Evolutionary conservation across 306 rosid genomes (phyloP).

Genomic region (Lathyrus oleraceus): DNA sequence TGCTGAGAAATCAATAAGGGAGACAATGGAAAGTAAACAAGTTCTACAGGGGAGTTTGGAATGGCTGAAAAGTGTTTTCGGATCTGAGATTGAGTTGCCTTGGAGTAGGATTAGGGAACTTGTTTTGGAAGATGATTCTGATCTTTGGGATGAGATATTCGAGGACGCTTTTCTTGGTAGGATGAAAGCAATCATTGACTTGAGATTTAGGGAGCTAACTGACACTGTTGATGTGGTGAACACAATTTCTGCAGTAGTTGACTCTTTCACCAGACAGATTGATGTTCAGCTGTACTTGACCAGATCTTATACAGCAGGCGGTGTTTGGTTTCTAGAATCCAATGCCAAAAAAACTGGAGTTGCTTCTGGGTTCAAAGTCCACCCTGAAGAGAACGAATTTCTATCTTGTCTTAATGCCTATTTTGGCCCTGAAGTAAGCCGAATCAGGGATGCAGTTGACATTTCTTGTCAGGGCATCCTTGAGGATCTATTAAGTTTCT

Average conservation of each 20-base stretch:
- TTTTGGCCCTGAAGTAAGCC: conserved; percentile 82
- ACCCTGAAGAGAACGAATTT: conserved; percentile 64
- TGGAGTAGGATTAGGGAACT: conserved; percentile 97
- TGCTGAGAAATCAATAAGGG: conserved; percentile 92
- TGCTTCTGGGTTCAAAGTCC: conserved; percentile 53
- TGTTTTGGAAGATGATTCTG: conserved; percentile 83
- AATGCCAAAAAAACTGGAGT: conserved; percentile 56
- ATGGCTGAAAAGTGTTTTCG: conserved; percentile 94
- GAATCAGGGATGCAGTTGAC: conserved; percentile 80
- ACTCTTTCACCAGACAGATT: conserved; percentile 37
- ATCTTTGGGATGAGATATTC: conserved; percentile 94
- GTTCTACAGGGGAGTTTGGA: conserved; percentile 86
- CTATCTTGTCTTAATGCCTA: conserved; percentile 73
- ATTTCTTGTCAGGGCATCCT: conserved; percentile 73
- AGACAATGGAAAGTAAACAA: conserved; percentile 88
- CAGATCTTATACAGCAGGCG: conserved; percentile 66
- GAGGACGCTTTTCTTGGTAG: conserved; percentile 75
- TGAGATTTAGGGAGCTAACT: conserved; percentile 59
- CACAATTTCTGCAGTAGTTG: conserved; percentile 45
- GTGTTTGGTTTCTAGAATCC: conserved; percentile 87
- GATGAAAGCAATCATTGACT: conserved; percentile 73
- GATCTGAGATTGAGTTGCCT: conserved; percentile 91
- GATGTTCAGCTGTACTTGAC: conserved; percentile 60
- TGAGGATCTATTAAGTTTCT: conserved; percentile 78
- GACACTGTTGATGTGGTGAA: conserved; percentile 53